Conservation (phyloP, 2,329 filamentous ascomycete genomes). For the Phoma sp. region DNA sequence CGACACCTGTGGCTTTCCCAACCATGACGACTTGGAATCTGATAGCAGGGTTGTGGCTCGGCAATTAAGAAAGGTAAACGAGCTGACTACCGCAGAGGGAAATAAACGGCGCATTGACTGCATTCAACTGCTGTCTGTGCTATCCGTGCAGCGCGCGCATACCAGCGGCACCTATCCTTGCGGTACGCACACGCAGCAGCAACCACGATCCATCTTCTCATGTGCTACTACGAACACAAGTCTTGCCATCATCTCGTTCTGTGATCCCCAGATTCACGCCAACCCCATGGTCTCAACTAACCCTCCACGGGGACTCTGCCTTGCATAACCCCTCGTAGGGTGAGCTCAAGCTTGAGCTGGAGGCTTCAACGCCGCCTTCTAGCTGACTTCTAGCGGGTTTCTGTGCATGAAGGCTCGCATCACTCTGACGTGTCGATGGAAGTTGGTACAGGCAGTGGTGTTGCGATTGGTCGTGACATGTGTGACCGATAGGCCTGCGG, state of each 20-base stretch:
- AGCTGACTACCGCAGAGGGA: conserved; percentile 1
- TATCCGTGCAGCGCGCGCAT: not conserved
- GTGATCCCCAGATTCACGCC: not conserved
- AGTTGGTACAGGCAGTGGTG: not conserved
- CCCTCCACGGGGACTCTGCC: conserved; percentile 1
- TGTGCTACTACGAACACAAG: not conserved
- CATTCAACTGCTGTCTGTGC: not conserved
- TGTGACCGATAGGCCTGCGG: conserved; percentile 4
- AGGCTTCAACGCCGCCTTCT: conserved; percentile 10
- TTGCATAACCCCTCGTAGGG: not conserved
- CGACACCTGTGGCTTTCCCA: conserved; percentile 12
- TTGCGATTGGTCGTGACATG: conserved; percentile 6
- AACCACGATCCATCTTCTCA: not conserved
- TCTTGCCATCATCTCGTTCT: not conserved
- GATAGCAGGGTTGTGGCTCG: conserved; percentile 4
- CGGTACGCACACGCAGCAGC: not conserved
- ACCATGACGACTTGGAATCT: conserved; percentile 6
- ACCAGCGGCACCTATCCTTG: not conserved
- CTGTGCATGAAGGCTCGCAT: conserved; percentile 7
- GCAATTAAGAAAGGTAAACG: not conserved
- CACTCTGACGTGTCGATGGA: conserved; percentile 7
- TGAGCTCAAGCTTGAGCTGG: conserved; percentile 10
- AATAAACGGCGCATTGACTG: not conserved
- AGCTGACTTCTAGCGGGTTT: conserved; percentile 13
- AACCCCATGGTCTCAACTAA: not conserved